Evolutionary conservation across 2,329 filamentous ascomycete species (phyloP).

Genomic region (Fusarium avenaceum): DNA sequence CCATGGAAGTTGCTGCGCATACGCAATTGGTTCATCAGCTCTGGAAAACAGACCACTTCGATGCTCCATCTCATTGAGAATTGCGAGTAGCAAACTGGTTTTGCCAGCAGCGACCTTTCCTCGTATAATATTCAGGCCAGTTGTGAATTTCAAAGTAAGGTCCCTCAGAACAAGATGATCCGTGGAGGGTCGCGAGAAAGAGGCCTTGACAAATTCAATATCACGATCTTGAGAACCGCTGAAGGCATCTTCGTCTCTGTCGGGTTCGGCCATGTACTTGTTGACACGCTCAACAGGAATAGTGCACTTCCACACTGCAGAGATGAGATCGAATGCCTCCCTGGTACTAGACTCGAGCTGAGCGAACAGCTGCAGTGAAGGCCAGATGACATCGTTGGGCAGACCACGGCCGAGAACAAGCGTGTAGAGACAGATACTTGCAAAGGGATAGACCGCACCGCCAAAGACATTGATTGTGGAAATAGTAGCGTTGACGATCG

Average conservation of each 20-base stretch:
- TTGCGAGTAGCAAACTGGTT: conserved; percentile 70
- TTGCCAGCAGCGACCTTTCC: conserved; percentile 74
- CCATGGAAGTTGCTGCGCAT: conserved; percentile 74
- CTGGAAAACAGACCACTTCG: conserved; percentile 63
- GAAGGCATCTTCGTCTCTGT: conserved; percentile 71
- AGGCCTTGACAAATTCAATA: conserved; percentile 72
- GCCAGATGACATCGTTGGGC: conserved; percentile 86
- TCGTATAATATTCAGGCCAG: conserved; percentile 68
- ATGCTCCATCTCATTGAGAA: conserved; percentile 77
- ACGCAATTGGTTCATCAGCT: conserved; percentile 65
- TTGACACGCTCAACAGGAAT: conserved; percentile 87
- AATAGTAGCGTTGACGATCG: conserved; percentile 63
- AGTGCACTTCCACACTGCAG: conserved; percentile 82
- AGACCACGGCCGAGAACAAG: conserved; percentile 75
- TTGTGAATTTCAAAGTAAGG: conserved; percentile 61
- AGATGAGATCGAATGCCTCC: conserved; percentile 81
- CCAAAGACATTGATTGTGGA: conserved; percentile 78
- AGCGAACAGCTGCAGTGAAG: conserved; percentile 83
- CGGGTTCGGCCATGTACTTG: conserved; percentile 86
- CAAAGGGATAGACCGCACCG: conserved; percentile 81
- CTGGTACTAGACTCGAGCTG: conserved; percentile 81
- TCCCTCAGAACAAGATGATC: conserved; percentile 64
- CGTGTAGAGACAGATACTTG: conserved; percentile 86
- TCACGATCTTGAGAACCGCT: conserved; percentile 53
- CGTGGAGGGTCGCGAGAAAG: conserved; percentile 84